A percentile compares a stretch with the other conserved stretches of the same genome.
phyloP scores from a whole-genome alignment of 495 filamentous ascomycete species.

The Neurospora terricola region DNA sequence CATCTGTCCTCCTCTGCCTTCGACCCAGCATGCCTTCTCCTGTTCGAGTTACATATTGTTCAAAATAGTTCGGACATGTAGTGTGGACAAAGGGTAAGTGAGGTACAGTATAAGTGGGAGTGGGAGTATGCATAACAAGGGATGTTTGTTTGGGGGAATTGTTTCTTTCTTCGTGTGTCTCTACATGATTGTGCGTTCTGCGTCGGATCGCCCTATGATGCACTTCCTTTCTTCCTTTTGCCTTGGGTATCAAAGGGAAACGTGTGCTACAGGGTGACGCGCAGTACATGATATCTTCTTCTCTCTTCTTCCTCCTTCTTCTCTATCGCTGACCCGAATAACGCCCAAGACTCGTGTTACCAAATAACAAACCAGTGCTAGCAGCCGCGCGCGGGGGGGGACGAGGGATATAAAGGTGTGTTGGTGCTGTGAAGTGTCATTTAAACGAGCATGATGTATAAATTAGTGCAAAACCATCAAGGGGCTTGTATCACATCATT shows the following conservation, averaged over 20 bases:
- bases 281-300: constrained; percentile 21
- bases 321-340: constrained; percentile 2
- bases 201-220: background rate
- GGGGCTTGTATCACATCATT: constrained; percentile 25
- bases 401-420: constrained; percentile 5
- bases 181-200: background rate
- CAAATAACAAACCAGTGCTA: constrained; percentile 14
- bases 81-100: background rate
- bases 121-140: background rate
- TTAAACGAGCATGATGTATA: constrained; percentile 19
- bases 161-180: background rate
- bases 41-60: background rate
- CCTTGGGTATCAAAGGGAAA: background rate
- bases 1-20: background rate
- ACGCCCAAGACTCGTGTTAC: constrained; percentile 1
- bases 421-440: constrained; percentile 13
- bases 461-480: constrained; percentile 12
- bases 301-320: constrained; percentile 17
- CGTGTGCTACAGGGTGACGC: background rate
- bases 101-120: background rate
- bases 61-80: background rate
- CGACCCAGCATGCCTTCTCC: background rate
- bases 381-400: constrained; percentile 6
- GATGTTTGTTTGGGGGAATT: background rate
- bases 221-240: background rate